These are phyloP conservation scores for Houttuynia cordata DNA, from an alignment of 164 flowering plant genomes.

Conservation along the genomic window DNA sequence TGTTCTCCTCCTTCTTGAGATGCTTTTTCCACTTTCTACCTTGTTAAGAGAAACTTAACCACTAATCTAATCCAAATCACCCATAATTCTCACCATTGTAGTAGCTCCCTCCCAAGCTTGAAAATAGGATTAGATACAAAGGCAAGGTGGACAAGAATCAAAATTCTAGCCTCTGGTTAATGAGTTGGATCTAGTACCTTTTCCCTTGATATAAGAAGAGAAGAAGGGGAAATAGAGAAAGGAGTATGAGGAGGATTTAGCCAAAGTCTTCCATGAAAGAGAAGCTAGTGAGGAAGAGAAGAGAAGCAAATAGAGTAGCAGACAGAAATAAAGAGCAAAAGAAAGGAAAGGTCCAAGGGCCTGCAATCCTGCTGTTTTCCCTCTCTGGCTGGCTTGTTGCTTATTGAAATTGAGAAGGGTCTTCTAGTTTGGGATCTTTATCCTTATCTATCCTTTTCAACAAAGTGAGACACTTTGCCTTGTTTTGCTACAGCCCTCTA, in stretches of 20 bases:
- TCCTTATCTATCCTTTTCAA: constrained; percentile 3
- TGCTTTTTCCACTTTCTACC: not conserved
- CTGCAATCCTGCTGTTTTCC: too few species aligned
- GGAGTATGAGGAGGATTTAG: not conserved
- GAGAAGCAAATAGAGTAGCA: not conserved
- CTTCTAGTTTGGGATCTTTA: constrained; percentile 13
- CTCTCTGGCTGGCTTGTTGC: not conserved
- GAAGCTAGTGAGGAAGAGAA: not conserved
- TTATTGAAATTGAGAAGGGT: constrained; percentile 1
- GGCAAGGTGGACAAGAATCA: not conserved
- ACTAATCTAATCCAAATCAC: not conserved
- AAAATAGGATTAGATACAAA: too few species aligned
- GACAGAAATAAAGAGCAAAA: not conserved
- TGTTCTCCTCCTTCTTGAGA: not conserved
- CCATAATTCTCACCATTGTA: not conserved
- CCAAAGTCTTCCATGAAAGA: not conserved
- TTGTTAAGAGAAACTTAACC: not conserved
- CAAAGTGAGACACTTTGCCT: constrained; percentile 5
- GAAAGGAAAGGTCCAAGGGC: too few species aligned
- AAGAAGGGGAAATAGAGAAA: too few species aligned
- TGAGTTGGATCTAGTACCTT: not conserved
- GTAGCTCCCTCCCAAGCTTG: not conserved
- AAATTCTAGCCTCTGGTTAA: not conserved
- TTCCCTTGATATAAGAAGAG: too few species aligned
- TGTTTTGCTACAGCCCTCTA: constrained; percentile 2